Conservation (phyloP, 768 basidiomycete genomes). For the Calocera viscosa region DNA sequence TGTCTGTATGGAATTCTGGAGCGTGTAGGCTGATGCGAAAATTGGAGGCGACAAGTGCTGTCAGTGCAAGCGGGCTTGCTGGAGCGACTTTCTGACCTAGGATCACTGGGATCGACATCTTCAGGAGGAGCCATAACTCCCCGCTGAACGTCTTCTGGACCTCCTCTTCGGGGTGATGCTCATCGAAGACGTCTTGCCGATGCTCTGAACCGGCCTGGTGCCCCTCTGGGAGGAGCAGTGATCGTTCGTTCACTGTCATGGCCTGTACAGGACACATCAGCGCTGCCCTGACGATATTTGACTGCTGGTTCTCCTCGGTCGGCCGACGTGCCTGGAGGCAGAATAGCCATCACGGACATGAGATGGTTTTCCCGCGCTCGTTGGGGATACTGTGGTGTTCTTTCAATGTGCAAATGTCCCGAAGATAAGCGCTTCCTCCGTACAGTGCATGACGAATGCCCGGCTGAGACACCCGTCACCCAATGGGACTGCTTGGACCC, state of each 20-base stretch:
- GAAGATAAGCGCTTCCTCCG: constrained; percentile 1
- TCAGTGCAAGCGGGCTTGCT: background rate
- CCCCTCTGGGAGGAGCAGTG: background rate
- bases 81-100: background rate
- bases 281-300: background rate
- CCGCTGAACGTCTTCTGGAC: background rate
- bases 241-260: background rate
- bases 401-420: background rate
- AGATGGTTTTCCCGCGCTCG: background rate
- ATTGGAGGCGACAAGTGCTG: background rate
- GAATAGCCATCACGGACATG: background rate
- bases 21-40: constrained; percentile 33
- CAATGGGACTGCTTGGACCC: background rate
- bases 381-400: background rate
- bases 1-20: constrained; percentile 66
- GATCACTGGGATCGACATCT: constrained; percentile 2
- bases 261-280: background rate
- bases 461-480: background rate
- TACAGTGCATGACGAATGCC: background rate
- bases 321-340: background rate
- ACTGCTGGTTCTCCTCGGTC: background rate
- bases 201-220: background rate
- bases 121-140: background rate
- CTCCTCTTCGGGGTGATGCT: background rate
- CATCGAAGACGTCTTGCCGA: background rate